Base-by-base conservation (phyloP, 169 alveolate genomes). In the Babesia microti region DNA sequence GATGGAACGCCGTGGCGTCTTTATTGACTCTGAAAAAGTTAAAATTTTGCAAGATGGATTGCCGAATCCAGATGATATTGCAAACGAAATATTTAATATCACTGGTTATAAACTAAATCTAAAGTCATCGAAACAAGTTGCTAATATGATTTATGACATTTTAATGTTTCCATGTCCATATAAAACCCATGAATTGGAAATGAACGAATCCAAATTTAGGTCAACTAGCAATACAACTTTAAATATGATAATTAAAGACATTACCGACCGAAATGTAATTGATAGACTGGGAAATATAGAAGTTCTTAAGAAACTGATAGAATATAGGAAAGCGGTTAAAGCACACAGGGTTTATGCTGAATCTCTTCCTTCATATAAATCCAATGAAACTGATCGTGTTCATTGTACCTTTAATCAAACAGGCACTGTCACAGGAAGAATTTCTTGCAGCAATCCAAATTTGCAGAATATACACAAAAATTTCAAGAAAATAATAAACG, bases 391-490 rank as follows among this genome's bases (percentile, higher is more conserved):
- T 11, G 51, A 59, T 1, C 49, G 43, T 37, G 40, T 59, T 19
- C 71, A 59, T 26, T 59, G 71, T 21, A 59, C 49, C 37, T 47
- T 59, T 33, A 74, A 68, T 55, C 84, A 74, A 33, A 50, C 76
- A 21, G 66, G 68, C 21, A 65, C 84, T 1, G 71, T 74, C 23
- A 74, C 84, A 1, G 84, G 84, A 3, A 45, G 84, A 7, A 42
- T 74, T 12, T 74, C 84, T 0, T 53, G 75, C 29, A 68, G 66
- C 17, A 53, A 56, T 27, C 79, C 67, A 11, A 74, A 74, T 29
- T 27, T 74, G 41, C 84, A 74, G 40, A 74, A 70, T 9, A 60
- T 74, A 9, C 84, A 59, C 39, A n/a, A n/a, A n/a, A n/a, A n/a
- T n/a, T n/a, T n/a, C n/a, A n/a, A n/a, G n/a, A n/a, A n/a, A n/a